These are phyloP conservation scores for Themeda triandra DNA, from an alignment of 176 grass and related monocot genomes.

Conservation along the genomic window DNA sequence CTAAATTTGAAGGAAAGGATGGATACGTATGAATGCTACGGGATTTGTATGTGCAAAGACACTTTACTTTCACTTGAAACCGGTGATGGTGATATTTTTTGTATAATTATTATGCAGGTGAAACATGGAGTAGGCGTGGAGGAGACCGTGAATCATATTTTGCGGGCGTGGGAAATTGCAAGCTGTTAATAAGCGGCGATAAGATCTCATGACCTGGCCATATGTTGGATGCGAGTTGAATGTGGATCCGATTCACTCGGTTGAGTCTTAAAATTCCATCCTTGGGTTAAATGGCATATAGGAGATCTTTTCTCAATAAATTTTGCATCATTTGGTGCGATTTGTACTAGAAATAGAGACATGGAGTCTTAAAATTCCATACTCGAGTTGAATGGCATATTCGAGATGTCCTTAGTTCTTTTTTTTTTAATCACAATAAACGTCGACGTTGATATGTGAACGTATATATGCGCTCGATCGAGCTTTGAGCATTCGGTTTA, in stretches of 20 bases:
- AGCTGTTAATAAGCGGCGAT: constrained; percentile 63
- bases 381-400: background rate
- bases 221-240: background rate
- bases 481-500: too few relatives aligned
- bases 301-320: background rate
- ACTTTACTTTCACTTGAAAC: background rate
- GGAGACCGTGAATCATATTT: constrained; percentile 69
- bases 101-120: constrained; percentile 40
- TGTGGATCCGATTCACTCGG: background rate
- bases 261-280: background rate
- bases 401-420: background rate
- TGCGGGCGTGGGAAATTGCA: constrained; percentile 72
- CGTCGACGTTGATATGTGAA: too few relatives aligned
- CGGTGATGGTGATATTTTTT: background rate
- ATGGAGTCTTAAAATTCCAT: background rate
- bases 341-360: background rate
- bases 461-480: too few relatives aligned
- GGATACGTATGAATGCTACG: too few relatives aligned
- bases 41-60: background rate
- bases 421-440: background rate
- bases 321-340: background rate
- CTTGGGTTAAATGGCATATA: background rate
- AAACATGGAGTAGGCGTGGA: constrained; percentile 83
- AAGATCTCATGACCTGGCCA: background rate
- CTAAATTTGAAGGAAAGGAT: too few relatives aligned